Evolutionary conservation across 495 filamentous ascomycete species (phyloP).

Genomic region (Penicillium simplicissimum): DNA sequence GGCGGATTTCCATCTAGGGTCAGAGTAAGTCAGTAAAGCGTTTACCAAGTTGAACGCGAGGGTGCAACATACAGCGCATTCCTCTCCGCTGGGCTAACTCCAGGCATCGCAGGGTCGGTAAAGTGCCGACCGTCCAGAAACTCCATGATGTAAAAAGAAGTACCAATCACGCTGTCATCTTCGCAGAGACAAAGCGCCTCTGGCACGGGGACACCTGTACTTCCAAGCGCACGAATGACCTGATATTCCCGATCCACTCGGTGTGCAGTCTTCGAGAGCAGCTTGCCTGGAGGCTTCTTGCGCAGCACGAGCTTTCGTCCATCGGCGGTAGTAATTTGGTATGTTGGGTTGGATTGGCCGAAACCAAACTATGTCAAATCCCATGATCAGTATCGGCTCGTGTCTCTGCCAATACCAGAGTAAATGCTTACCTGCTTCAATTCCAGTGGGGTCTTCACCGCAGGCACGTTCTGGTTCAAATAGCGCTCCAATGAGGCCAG

Average conservation of each 20-base stretch:
- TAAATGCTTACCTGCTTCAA: constrained; percentile 73
- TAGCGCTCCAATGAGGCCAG: constrained; percentile 74
- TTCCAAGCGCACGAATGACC: constrained; percentile 78
- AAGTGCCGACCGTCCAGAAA: constrained; percentile 92
- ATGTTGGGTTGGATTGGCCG: constrained; percentile 96
- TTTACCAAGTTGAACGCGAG: background rate
- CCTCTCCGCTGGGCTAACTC: constrained; percentile 66
- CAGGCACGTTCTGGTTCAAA: constrained; percentile 70
- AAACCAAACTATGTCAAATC: constrained; percentile 73
- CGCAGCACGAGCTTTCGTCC: constrained; percentile 77
- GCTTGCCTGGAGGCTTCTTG: constrained; percentile 92
- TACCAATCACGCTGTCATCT: constrained; percentile 76
- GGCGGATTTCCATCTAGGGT: constrained; percentile 76
- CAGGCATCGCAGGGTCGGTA: constrained; percentile 81
- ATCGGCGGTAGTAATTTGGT: constrained; percentile 73
- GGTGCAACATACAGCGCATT: constrained; percentile 55
- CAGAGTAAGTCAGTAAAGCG: background rate
- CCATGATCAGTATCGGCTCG: background rate
- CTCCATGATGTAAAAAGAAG: constrained; percentile 95
- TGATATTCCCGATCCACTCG: constrained; percentile 94
- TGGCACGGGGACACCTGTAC: constrained; percentile 84
- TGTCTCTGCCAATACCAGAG: background rate
- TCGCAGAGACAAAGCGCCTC: constrained; percentile 84
- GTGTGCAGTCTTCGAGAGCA: constrained; percentile 91
- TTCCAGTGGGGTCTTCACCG: constrained; percentile 77